These are phyloP conservation scores for Ceratocystis destructans DNA, from an alignment of 2,329 filamentous ascomycete genomes.

Conservation along the genomic window DNA sequence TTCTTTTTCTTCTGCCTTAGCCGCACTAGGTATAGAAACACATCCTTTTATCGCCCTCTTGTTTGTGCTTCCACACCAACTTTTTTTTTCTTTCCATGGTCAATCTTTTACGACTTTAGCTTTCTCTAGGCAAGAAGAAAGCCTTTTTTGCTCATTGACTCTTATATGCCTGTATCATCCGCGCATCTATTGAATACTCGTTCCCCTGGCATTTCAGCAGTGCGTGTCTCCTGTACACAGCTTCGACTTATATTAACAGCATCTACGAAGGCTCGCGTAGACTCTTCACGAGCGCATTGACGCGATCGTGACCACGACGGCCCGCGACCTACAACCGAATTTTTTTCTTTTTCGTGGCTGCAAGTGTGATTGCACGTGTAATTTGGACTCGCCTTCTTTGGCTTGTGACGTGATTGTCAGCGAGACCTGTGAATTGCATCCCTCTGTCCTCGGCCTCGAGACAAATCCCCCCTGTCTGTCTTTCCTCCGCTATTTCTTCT, in stretches of 20 bases:
- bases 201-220: no score
- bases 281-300: neutral
- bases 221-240: neutral
- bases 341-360: neutral
- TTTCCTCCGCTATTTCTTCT: neutral
- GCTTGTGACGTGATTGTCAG: neutral
- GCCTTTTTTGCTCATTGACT: no score
- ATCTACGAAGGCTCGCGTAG: neutral
- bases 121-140: no score
- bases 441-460: neutral
- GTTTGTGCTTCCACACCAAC: no score
- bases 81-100: no score
- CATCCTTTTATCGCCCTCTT: no score
- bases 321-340: neutral
- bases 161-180: no score
- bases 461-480: neutral
- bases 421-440: neutral
- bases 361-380: neutral
- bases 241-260: neutral
- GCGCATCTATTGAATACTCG: no score
- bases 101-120: no score
- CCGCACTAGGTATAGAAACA: no score
- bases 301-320: neutral
- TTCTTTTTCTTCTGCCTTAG: no score
- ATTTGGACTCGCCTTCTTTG: neutral